A percentile compares a stretch with the other conserved stretches of the same genome.
Evolutionary conservation across 805 yeast genomes (phyloP).

Genomic region (Komagataella mondaviorum): DNA sequence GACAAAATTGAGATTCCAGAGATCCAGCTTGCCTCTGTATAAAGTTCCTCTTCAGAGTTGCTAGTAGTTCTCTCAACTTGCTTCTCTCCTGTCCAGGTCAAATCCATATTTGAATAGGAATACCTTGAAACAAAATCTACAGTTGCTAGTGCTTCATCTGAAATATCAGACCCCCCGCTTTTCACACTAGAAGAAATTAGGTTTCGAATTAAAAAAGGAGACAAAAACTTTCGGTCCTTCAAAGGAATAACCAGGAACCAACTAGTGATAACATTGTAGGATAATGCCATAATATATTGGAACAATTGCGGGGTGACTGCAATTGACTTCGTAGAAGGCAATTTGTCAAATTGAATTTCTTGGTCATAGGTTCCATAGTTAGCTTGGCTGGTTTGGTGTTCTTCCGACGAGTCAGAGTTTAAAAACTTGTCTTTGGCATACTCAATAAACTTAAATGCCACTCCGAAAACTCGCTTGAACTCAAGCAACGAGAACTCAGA

Average conservation of each 20-base stretch:
- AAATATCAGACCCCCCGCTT: slow-evolving; percentile 29
- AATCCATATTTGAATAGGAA: slow-evolving; percentile 48
- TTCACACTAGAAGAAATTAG: slow-evolving; percentile 24
- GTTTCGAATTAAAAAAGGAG: slow-evolving; percentile 50
- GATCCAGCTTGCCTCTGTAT: slow-evolving; percentile 35
- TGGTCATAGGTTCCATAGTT: slow-evolving; percentile 22
- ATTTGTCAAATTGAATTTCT: slow-evolving; percentile 36
- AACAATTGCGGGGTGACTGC: slow-evolving; percentile 37
- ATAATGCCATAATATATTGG: slow-evolving; percentile 46
- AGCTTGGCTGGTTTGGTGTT: not conserved
- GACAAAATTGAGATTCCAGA: slow-evolving; percentile 44
- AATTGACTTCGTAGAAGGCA: slow-evolving; percentile 36
- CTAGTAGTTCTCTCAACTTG: slow-evolving; percentile 5
- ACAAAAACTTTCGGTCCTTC: slow-evolving; percentile 41
- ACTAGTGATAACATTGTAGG: slow-evolving; percentile 53
- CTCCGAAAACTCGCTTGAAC: slow-evolving; percentile 67
- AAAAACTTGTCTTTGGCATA: slow-evolving; percentile 36
- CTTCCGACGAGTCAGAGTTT: not conserved
- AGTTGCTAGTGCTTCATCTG: not conserved
- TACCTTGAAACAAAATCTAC: slow-evolving; percentile 31
- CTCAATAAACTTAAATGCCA: slow-evolving; percentile 69
- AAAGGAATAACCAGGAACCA: slow-evolving; percentile 61
- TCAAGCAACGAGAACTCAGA: slow-evolving; percentile 68
- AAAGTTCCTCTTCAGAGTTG: slow-evolving; percentile 10
- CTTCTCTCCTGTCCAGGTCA: slow-evolving; percentile 22